Evolutionary conservation across 129 eudicot genomes (phyloP).

Genomic region (Kitagawia praeruptora): DNA sequence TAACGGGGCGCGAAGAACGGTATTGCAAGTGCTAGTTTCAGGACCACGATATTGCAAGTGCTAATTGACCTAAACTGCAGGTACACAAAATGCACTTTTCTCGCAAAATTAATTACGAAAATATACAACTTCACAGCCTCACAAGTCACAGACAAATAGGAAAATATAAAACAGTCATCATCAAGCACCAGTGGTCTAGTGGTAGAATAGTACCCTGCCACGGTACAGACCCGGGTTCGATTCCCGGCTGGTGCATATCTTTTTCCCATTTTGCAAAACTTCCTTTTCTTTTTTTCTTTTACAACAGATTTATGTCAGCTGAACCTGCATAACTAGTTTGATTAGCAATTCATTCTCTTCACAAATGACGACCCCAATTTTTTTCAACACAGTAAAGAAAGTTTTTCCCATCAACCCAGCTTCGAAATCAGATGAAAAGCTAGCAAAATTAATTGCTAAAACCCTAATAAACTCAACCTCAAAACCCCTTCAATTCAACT

Average conservation of each 20-base stretch:
- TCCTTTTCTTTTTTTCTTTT: too few species aligned
- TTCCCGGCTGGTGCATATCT: constrained; percentile 12
- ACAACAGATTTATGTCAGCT: neutral
- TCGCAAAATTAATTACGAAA: too few species aligned
- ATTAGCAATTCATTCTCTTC: neutral
- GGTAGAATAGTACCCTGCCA: constrained; percentile 99
- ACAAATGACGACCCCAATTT: constrained; percentile 27
- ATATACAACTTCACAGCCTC: too few species aligned
- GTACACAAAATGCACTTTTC: too few species aligned
- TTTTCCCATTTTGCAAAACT: too few species aligned
- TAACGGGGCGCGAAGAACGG: too few species aligned
- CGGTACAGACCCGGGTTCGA: constrained; percentile 88
- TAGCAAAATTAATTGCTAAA: constrained; percentile 46
- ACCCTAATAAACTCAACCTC: constrained; percentile 32
- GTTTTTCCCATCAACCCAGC: constrained; percentile 22
- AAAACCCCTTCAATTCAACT: constrained; percentile 27
- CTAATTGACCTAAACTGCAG: too few species aligned
- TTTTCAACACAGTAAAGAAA: constrained; percentile 31
- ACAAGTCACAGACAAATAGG: too few species aligned
- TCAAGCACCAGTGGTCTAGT: constrained; percentile 74
- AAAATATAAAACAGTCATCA: too few species aligned
- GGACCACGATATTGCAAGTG: too few species aligned
- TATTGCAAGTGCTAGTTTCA: too few species aligned
- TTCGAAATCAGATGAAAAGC: constrained; percentile 33
- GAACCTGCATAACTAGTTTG: neutral